Evolutionary conservation across 176 grass and related monocot species (phyloP).

Genomic region (Eragrostis nindensis): DNA sequence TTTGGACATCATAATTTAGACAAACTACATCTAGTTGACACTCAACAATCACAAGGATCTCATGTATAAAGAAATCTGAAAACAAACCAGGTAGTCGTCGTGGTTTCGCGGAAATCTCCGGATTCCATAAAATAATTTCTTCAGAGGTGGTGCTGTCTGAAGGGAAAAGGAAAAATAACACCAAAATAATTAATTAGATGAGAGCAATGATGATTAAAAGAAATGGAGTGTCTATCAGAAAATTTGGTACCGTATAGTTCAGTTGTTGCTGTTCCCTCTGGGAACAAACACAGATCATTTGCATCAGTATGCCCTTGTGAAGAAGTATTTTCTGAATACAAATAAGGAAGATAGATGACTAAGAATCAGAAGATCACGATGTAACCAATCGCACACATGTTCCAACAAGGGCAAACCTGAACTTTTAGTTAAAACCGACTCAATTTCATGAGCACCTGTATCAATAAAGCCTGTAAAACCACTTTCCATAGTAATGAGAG

Average conservation of each 20-base stretch:
- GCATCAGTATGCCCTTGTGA: constrained; percentile 22
- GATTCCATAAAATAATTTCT: constrained; percentile 52
- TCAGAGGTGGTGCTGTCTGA: constrained; percentile 40
- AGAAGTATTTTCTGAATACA: constrained; percentile 23
- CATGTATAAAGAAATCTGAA: constrained; percentile 20
- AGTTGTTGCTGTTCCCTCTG: constrained; percentile 1
- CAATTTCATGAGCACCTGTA: constrained; percentile 34
- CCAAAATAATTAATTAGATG: not conserved
- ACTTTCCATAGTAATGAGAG: constrained; percentile 5
- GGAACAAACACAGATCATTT: constrained; percentile 24
- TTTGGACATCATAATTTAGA: not conserved
- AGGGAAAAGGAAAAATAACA: not conserved
- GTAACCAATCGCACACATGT: constrained; percentile 9
- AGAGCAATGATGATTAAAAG: not conserved
- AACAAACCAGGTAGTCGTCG: constrained; percentile 12
- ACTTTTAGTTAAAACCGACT: constrained; percentile 35
- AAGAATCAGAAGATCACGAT: constrained; percentile 19
- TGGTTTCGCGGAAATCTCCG: constrained; percentile 18
- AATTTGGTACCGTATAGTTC: constrained; percentile 45
- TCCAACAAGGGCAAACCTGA: constrained; percentile 36
- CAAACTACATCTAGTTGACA: not conserved
- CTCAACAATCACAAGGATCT: constrained; percentile 13
- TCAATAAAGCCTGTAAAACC: not conserved
- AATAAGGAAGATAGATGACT: constrained; percentile 9
- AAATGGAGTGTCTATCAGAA: constrained; percentile 16